Base-by-base conservation (phyloP, 2,329 filamentous ascomycete species). In the Clonostachys chloroleuca region DNA sequence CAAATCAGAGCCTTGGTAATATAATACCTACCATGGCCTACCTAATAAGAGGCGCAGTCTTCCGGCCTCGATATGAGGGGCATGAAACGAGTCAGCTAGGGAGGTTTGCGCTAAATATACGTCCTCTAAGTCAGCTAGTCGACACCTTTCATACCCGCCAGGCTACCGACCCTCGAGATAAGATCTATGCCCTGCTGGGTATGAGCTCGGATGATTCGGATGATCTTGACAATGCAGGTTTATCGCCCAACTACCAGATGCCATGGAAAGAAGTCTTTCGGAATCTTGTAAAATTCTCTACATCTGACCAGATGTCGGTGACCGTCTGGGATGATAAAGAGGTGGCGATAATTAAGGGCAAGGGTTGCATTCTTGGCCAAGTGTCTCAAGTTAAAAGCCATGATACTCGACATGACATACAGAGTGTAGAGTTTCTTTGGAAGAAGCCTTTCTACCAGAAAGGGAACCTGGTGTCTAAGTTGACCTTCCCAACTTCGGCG, bases 61-160 rank as follows among this genome's bases (percentile, higher is more conserved):
- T 39, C 6, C 36, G 36, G 36, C 36, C 36, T 24, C 24, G 24
- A 8, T 24, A 24, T 24, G 24, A 24, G 14, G 16, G 9, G 7
- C 36, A 2, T 2, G 36, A 14, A 3, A 39, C 7, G 14, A 39
- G 13, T 47, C 49, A 34, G 14, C 12, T 42, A 33, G 46, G 13
- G 14, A 44, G 16, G 34, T 24, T 24, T 24, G 43, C 46, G 8
- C 16, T 39, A 39, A 17, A 17, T 17, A 39, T 39, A 14, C 36
- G 36, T 14, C 36, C 36, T 17, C 43, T 45, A 20, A 18, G 33
- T 33, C 34, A 45, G 33, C 43, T 45, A 20, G 20, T 45, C 16
- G 43, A 45, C 14, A 45, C 40, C 34, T 45, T 40, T 20, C 43
- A 45, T 30, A 45, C 17, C 9, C 43, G 43, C 10, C n/a, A 45